These are phyloP conservation scores for Rhodotorula glutinis DNA, from an alignment of 1,284 basidiomycete genomes.

Conservation along the genomic window DNA sequence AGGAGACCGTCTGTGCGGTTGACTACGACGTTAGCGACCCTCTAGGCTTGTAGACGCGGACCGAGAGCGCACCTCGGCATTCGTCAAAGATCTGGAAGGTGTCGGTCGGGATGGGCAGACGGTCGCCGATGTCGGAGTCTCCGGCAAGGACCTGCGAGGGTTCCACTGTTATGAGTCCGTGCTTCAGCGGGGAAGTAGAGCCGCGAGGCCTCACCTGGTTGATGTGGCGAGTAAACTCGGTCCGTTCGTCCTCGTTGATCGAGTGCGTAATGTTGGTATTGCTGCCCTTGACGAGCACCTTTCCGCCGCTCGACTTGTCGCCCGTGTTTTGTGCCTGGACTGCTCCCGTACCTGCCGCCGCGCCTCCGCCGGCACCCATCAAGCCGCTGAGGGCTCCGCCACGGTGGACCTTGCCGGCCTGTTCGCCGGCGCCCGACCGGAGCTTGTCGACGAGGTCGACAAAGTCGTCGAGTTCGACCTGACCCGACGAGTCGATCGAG, in stretches of 20 bases:
- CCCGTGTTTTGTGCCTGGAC: constrained; percentile 15
- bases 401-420: constrained; percentile 58
- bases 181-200: too few species aligned
- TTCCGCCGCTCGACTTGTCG: constrained; percentile 58
- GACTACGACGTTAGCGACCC: not conserved
- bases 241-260: constrained; percentile 94
- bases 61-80: constrained; percentile 59
- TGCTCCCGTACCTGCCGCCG: not conserved
- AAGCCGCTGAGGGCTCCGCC: constrained; percentile 37
- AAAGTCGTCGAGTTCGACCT: constrained; percentile 97
- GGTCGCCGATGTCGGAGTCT: constrained; percentile 75
- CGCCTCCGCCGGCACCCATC: constrained; percentile 17
- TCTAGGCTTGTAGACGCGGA: not conserved
- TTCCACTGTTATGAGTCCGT: too few species aligned
- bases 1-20: constrained; percentile 76
- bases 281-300: constrained; percentile 90
- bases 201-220: constrained; percentile 71
- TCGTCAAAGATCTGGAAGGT: constrained; percentile 99
- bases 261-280: constrained; percentile 96
- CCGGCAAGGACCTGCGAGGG: constrained; percentile 73
- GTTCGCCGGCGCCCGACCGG: constrained; percentile 51
- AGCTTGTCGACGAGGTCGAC: constrained; percentile 90
- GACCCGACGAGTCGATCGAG: constrained; percentile 88
- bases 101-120: constrained; percentile 90
- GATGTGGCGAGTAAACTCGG: constrained; percentile 96